Evolutionary conservation across 805 yeast species (phyloP), one percentile per base, ranked within the genome.

Genomic region (Isabelozyma pseudorhagii): DNA sequence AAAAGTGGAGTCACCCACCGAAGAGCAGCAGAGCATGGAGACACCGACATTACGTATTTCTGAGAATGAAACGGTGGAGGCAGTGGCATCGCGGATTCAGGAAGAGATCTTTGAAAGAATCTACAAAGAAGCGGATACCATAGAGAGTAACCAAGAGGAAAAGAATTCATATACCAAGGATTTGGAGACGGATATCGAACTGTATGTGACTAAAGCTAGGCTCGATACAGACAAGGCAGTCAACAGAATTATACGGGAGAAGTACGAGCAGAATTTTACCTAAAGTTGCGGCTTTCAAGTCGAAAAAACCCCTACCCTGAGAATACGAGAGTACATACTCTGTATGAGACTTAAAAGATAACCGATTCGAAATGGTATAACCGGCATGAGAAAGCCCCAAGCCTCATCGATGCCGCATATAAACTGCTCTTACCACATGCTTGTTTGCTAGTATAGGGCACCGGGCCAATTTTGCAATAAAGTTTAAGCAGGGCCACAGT

Each of bases 51-150:
- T 54, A 29, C 43, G 36, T 17, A 45, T 51, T 7, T 45, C 58
- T 45, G 45, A 57, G 46, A 39, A 47, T 36, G 70, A 63, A 47
- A 67, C 67, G 3, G 69, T 67, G 3, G 70, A 66, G 44, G 62
- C 56, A 9, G 50, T 62, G 18, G 62, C 68, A 2, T 46, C 52
- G n/a, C 49, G 55, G 27, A 56, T 62, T 10, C 68, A 67, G 47
- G 54, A 54, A 27, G 53, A 58, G 40, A 60, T 65, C 2, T 46
- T 61, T 27, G 43, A 47, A 40, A 13, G 31, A 14, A 41, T 44
- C 42, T 31, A 46, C 29, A 28, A 34, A 42, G 45, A 44, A 36
- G 54, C 54, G 27, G 45, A 45, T 43, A 49, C 48, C 38, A 28
- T 40, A 40, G 38, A 40, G 9, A 38, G 38, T 13, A 21, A 34